Evolutionary conservation across 805 yeast genomes (phyloP), one percentile per base, ranked within the genome.

Genomic region (Nakazawaea sp.): DNA sequence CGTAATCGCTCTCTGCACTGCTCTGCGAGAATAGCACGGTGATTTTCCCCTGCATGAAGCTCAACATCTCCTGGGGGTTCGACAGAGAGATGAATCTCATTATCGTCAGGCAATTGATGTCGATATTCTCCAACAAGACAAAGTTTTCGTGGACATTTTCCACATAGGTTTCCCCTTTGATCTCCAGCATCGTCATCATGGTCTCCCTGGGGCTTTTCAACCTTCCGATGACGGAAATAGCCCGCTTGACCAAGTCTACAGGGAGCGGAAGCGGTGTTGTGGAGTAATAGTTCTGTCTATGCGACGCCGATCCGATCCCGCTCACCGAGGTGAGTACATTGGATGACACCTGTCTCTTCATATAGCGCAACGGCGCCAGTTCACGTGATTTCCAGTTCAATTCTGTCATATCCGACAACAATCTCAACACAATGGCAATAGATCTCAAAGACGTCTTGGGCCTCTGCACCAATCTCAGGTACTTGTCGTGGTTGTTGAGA

Each of bases 81-180:
- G 78, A 57, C 12, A 78, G 72, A 1, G 79, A 71, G 7, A 73
- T 32, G 48, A 59, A 75, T 27, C 66, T 53, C 15, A 70, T 45
- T 5, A 76, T 53, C 20, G 62, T 52, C 13, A 64, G 69, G 32
- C 69, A 55, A 27, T 54, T 53, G 2, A 43, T 24, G 44, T 70
- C 73, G 11, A 71, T 59, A 19, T 45, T 48, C 5, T 50, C 53
- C 15, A 63, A 45, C 2, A 60, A 34, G 4, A 47, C 28, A 32
- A 47, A 27, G 38, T 49, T 17, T 45, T 29, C 21, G 43, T 32
- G 30, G 25, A 26, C 33, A n/a, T 46, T 53, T 13, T 49, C 52
- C 23, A 40, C 45, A 15, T 16, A 19, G 1, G 18, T 7, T 20
- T 40, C 41, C 1, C 45, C 33, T 26, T 52, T 12, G 2, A 49